Conservation (phyloP, 495 filamentous ascomycete species). For the Ascodesmis nigricans region DNA sequence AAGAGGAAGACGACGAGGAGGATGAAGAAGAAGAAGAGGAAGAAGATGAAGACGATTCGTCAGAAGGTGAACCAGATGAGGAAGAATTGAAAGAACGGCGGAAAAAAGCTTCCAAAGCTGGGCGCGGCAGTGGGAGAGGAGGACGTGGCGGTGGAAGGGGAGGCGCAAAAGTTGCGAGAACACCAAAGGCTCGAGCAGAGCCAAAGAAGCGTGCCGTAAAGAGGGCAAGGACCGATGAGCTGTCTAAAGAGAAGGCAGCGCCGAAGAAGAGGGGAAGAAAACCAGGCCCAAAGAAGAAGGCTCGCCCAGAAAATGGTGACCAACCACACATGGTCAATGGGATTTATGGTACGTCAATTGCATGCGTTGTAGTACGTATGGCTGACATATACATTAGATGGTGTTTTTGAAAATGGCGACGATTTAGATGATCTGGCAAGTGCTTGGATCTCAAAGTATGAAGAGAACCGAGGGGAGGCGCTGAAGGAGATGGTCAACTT, state of each 20-base stretch:
- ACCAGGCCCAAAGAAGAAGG: constrained; percentile 16
- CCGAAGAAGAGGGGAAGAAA: constrained; percentile 15
- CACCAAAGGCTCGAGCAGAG: constrained; percentile 26
- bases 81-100: constrained; percentile 35
- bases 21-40: constrained; percentile 8
- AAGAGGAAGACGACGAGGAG: constrained; percentile 3
- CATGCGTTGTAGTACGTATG: constrained; percentile 6
- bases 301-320: constrained; percentile 17
- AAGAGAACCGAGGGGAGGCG: constrained; percentile 39
- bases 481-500: constrained; percentile 76
- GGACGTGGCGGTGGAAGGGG: too few relatives aligned
- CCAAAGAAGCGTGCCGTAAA: constrained; percentile 43
- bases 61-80: constrained; percentile 33
- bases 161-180: too few relatives aligned
- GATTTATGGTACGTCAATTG: constrained; percentile 12
- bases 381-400: constrained; percentile 16
- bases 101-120: constrained; percentile 9
- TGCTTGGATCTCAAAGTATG: constrained; percentile 57
- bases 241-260: constrained; percentile 13
- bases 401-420: constrained; percentile 21
- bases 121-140: constrained; percentile 23
- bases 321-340: constrained; percentile 7
- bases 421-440: constrained; percentile 47
- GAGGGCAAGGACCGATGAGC: constrained; percentile 40
- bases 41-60: constrained; percentile 12